Conservation (phyloP, 106 monocot genomes). For the Vanilla planifolia region DNA sequence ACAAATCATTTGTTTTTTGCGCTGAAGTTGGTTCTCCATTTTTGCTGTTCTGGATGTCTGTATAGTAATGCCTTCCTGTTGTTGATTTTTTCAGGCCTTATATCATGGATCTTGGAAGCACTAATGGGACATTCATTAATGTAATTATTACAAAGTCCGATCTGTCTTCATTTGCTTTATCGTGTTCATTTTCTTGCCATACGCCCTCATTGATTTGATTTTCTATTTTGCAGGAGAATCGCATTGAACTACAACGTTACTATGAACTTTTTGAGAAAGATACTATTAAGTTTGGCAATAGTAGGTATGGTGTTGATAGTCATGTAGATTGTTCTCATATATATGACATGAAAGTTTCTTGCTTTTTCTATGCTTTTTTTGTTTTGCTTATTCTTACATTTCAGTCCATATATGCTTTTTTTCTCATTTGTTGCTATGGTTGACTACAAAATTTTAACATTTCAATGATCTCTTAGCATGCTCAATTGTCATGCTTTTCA, state of each 20-base stretch:
- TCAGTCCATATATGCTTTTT: too few species aligned
- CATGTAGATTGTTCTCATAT: slow-evolving; percentile 3
- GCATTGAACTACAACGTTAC: slow-evolving; percentile 83
- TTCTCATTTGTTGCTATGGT: too few species aligned
- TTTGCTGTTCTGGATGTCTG: not conserved
- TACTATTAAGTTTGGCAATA: slow-evolving; percentile 94
- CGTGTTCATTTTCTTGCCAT: not conserved
- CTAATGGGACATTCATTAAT: slow-evolving; percentile 91
- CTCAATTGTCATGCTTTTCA: too few species aligned
- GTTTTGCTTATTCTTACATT: too few species aligned
- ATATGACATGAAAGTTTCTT: not conserved
- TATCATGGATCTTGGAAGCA: slow-evolving; percentile 97
- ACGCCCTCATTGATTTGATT: not conserved
- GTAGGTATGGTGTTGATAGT: slow-evolving; percentile 54
- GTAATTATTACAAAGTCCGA: slow-evolving; percentile 34
- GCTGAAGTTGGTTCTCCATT: not conserved
- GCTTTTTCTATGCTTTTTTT: not conserved
- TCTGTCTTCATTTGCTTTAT: slow-evolving; percentile 7
- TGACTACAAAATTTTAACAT: too few species aligned
- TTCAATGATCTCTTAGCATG: too few species aligned
- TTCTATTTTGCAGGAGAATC: slow-evolving; percentile 27
- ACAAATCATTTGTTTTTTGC: not conserved
- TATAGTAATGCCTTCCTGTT: not conserved
- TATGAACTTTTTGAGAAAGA: slow-evolving; percentile 97
- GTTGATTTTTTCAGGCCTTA: slow-evolving; percentile 59